phyloP scores from a whole-genome alignment of 441 rosid genomes.

The Sinapis alba region DNA sequence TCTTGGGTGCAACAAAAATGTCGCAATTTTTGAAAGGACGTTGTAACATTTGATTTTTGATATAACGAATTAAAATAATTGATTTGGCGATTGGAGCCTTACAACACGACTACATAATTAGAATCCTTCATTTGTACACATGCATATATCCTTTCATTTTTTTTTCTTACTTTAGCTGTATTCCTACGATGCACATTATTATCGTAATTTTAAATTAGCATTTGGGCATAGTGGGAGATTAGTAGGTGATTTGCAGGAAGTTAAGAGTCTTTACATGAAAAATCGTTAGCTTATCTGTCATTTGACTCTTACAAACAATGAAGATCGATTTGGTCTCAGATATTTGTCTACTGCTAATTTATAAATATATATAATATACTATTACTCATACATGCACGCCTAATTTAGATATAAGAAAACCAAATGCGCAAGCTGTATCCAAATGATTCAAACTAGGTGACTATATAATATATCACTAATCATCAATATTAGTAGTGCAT shows the following conservation, averaged over 20 bases:
- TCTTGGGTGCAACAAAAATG: too few relatives aligned
- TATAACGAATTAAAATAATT: too few relatives aligned
- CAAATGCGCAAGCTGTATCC: constrained; percentile 26
- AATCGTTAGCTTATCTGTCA: constrained; percentile 35
- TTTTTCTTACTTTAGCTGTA: neutral
- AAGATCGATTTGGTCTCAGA: constrained; percentile 32
- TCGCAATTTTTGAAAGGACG: too few relatives aligned
- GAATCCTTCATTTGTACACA: neutral
- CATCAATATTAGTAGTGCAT: neutral
- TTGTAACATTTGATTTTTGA: too few relatives aligned
- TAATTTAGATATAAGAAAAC: constrained; percentile 7
- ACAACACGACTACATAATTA: neutral
- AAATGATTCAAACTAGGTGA: constrained; percentile 32
- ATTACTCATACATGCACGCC: constrained; percentile 29
- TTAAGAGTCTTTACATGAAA: constrained; percentile 7
- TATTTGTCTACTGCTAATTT: constrained; percentile 12
- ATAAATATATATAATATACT: neutral
- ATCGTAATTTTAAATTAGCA: constrained; percentile 25
- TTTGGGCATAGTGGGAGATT: constrained; percentile 33
- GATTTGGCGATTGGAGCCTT: too few relatives aligned
- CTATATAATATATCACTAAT: constrained; percentile 1
- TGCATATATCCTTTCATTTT: neutral
- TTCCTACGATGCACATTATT: neutral
- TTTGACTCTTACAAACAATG: constrained; percentile 29
- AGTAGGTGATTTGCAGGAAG: constrained; percentile 32